phyloP scores from a whole-genome alignment of 352 stramenopile genomes.

The Pythium aquatile region DNA sequence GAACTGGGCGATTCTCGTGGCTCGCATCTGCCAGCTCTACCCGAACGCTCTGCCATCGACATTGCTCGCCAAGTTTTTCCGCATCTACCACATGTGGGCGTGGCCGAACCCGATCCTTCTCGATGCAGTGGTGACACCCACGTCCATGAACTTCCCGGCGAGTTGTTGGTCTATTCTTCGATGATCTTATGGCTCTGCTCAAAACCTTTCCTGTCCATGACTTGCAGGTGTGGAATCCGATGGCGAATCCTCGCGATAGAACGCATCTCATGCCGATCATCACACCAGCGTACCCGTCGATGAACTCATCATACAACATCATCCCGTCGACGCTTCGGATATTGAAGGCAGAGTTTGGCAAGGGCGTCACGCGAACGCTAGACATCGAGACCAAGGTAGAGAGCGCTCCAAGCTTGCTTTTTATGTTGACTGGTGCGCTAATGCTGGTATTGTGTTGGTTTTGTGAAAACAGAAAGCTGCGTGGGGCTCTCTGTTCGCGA shows the following conservation, averaged over 20 bases:
- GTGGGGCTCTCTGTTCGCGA: slow-evolving; percentile 80
- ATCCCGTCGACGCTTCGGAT: slow-evolving; percentile 88
- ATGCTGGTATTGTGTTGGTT: not conserved
- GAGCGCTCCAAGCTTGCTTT: not conserved
- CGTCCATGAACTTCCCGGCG: slow-evolving; percentile 61
- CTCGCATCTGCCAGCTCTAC: slow-evolving; percentile 93
- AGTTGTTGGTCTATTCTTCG: not conserved
- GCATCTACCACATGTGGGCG: slow-evolving; percentile 93
- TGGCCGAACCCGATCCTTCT: slow-evolving; percentile 96
- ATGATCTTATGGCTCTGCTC: not conserved
- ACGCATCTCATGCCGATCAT: slow-evolving; percentile 98
- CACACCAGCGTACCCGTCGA: slow-evolving; percentile 96
- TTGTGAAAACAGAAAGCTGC: slow-evolving; percentile 51
- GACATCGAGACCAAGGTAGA: slow-evolving; percentile 84
- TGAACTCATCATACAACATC: slow-evolving; percentile 99
- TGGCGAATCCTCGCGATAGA: slow-evolving; percentile 78
- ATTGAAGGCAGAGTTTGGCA: slow-evolving; percentile 89
- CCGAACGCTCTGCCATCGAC: slow-evolving; percentile 78
- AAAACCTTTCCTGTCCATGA: not conserved
- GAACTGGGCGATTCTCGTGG: slow-evolving; percentile 98
- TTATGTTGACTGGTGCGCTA: not conserved
- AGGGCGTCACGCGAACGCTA: slow-evolving; percentile 54
- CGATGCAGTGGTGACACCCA: slow-evolving; percentile 45
- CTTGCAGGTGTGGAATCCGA: slow-evolving; percentile 87
- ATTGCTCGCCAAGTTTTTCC: slow-evolving; percentile 95